Percentiles rank a stretch among this genome's conserved stretches.
phyloP scores from a whole-genome alignment of 192 early-diverging fungal genomes.

The Haplosporangium gracile region DNA sequence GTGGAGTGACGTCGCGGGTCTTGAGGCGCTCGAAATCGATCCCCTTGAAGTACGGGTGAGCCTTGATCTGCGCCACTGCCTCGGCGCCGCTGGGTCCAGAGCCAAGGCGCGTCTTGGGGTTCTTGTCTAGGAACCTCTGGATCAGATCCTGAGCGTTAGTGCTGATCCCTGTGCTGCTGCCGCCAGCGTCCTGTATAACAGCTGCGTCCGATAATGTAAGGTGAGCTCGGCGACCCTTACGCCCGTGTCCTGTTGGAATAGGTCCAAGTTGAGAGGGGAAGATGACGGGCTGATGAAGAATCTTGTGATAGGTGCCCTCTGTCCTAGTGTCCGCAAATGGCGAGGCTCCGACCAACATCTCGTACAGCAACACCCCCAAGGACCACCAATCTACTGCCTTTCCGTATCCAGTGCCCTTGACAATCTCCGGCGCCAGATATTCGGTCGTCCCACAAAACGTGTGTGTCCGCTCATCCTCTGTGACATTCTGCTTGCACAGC shows the following conservation, averaged over 20 bases:
- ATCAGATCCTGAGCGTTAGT: constrained; percentile 79
- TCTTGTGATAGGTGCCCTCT: constrained; percentile 79
- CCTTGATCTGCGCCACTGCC: constrained; percentile 78
- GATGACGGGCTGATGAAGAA: constrained; percentile 65
- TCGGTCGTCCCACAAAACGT: constrained; percentile 93
- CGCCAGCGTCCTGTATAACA: background rate
- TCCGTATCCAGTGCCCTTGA: constrained; percentile 76
- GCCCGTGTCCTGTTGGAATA: background rate
- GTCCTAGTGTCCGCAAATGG: constrained; percentile 79
- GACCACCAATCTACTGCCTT: constrained; percentile 89
- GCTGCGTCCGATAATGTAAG: background rate
- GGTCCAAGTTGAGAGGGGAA: constrained; percentile 59
- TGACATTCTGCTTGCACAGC: constrained; percentile 76
- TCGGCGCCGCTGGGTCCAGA: constrained; percentile 63
- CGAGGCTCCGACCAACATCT: constrained; percentile 75
- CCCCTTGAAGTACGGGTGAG: constrained; percentile 77
- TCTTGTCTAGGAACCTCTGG: constrained; percentile 66
- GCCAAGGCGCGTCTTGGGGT: constrained; percentile 70
- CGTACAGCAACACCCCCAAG: constrained; percentile 83
- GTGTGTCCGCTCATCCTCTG: constrained; percentile 68
- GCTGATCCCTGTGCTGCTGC: constrained; percentile 62
- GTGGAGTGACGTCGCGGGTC: constrained; percentile 71
- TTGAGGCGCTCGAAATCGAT: constrained; percentile 75
- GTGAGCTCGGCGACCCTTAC: background rate
- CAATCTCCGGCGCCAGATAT: constrained; percentile 91